Conservation (phyloP, 225 moss, liverwort and hornwort genomes). For the Neckera pumila region DNA sequence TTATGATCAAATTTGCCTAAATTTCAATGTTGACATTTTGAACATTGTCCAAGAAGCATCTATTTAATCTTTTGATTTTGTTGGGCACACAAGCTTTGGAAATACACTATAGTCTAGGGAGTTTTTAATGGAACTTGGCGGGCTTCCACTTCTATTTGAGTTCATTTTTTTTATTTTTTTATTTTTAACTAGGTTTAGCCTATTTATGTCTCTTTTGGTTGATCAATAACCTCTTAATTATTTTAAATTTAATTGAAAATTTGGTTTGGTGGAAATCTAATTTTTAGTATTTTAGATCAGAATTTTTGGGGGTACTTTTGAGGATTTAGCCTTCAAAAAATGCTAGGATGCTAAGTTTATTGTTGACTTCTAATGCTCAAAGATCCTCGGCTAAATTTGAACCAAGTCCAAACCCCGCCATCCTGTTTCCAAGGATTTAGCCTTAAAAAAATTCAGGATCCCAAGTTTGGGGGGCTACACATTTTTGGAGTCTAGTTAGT, state of each 20-base stretch:
- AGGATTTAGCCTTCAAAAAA: no score
- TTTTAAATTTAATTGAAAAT: fast-evolving
- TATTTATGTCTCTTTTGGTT: neutral
- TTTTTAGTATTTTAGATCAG: neutral
- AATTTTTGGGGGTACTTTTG: neutral
- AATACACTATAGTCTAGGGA: fast-evolving
- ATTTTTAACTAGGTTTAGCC: neutral
- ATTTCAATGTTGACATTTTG: neutral
- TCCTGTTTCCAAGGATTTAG: neutral
- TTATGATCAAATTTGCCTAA: neutral
- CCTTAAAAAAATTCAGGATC: neutral
- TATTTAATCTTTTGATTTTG: neutral
- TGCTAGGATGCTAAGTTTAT: no score
- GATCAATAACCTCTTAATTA: neutral
- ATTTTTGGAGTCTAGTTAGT: fast-evolving
- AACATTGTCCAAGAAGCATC: neutral
- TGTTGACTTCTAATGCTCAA: neutral
- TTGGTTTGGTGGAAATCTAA: fast-evolving
- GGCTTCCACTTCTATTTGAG: neutral
- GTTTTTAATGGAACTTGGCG: neutral
- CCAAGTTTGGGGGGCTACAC: fast-evolving
- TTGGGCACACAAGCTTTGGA: neutral
- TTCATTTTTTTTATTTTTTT: neutral
- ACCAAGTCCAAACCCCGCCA: fast-evolving
- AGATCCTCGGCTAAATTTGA: neutral